Conservation (phyloP, 352 stramenopile genomes). For the Sclerospora graminicola region DNA sequence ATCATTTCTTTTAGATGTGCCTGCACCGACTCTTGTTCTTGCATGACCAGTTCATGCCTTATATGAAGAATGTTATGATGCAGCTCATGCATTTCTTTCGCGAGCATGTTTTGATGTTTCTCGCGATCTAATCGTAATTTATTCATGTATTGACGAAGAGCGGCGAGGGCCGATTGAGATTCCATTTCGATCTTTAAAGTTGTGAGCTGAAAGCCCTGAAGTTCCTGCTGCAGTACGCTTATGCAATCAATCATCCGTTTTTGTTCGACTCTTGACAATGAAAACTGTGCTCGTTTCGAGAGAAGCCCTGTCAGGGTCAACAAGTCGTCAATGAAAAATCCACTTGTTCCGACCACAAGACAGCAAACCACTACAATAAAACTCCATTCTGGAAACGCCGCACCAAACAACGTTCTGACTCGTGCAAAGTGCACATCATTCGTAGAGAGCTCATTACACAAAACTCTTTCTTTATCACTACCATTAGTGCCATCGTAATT, state of each 20-base stretch:
- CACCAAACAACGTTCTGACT: too few species aligned
- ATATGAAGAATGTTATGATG: constrained; percentile 34
- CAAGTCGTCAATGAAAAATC: constrained; percentile 49
- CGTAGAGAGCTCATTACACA: neutral
- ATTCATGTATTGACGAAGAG: constrained; percentile 33
- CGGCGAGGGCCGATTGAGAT: constrained; percentile 41
- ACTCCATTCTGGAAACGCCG: constrained; percentile 32
- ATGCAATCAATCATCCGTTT: constrained; percentile 37
- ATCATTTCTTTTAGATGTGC: constrained; percentile 17
- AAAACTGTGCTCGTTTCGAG: constrained; percentile 15
- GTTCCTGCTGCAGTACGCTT: constrained; percentile 36
- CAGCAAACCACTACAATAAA: constrained; percentile 31
- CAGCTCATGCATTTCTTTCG: constrained; percentile 55
- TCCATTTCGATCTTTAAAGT: constrained; percentile 42
- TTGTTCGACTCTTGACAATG: constrained; percentile 21
- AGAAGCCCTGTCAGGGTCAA: constrained; percentile 24
- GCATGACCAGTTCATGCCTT: constrained; percentile 44
- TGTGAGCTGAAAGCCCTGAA: constrained; percentile 34
- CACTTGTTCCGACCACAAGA: constrained; percentile 27
- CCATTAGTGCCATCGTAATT: neutral
- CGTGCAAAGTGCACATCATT: neutral
- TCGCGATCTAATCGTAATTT: constrained; percentile 41
- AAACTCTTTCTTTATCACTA: constrained; percentile 3
- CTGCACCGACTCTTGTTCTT: constrained; percentile 43
- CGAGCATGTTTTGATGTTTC: constrained; percentile 47